A percentile compares a stretch with the other conserved stretches of the same genome.
Evolutionary conservation across 225 moss, liverwort and hornwort species (phyloP).

Genomic region (Marchantia polymorpha): DNA sequence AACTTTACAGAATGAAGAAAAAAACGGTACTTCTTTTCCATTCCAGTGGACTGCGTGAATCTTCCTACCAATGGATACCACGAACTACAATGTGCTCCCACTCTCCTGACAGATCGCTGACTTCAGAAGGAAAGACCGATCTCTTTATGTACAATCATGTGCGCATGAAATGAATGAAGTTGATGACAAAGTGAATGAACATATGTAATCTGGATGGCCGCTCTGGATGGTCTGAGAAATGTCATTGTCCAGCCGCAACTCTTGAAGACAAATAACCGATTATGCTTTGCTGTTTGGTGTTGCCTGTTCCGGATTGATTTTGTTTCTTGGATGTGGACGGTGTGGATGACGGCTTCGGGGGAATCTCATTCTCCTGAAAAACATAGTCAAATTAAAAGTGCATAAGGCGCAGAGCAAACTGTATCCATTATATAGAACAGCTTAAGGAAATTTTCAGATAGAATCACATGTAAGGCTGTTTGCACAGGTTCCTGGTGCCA

Average conservation of each 20-base stretch:
- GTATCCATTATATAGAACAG: no score
- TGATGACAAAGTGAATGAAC: no score
- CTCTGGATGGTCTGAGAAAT: neutral
- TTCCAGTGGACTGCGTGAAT: neutral
- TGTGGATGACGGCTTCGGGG: neutral
- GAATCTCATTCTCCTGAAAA: slow-evolving; percentile 25
- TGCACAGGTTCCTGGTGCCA: neutral
- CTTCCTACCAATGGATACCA: neutral
- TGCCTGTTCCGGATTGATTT: slow-evolving; percentile 20
- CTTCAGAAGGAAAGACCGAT: neutral
- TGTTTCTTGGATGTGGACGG: slow-evolving; percentile 14
- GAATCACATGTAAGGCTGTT: neutral
- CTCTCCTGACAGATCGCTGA: neutral
- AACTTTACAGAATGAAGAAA: neutral
- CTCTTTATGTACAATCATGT: slow-evolving; percentile 1
- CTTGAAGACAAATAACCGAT: slow-evolving; percentile 32
- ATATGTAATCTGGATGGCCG: neutral
- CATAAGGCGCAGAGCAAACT: neutral
- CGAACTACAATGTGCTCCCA: neutral
- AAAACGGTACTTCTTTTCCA: no score
- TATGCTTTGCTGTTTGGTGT: slow-evolving; percentile 31
- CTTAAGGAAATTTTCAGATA: neutral
- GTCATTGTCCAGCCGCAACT: slow-evolving; percentile 25
- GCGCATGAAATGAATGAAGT: neutral
- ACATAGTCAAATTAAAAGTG: no score